Evolutionary conservation across 495 filamentous ascomycete genomes (phyloP).

Genomic region (Neurospora sp.): DNA sequence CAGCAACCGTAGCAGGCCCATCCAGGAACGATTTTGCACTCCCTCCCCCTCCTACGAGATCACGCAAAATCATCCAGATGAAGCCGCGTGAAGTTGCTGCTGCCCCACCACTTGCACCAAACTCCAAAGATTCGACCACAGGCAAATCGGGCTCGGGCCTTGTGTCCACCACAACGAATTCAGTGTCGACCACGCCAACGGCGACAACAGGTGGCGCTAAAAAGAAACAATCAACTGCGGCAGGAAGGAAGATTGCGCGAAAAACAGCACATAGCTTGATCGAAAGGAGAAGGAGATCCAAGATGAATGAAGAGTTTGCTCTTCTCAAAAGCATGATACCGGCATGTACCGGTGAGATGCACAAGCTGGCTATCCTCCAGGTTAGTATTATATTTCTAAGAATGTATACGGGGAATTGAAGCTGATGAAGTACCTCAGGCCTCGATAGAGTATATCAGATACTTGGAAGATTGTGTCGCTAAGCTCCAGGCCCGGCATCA

Average conservation of each 20-base stretch:
- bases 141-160: not conserved
- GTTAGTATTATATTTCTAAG: constrained; percentile 33
- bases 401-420: not conserved
- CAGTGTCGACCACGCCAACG: constrained; percentile 20
- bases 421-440: constrained; percentile 42
- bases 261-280: constrained; percentile 97
- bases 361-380: constrained; percentile 94
- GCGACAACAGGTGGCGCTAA: constrained; percentile 38
- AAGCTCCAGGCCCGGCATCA: constrained; percentile 60
- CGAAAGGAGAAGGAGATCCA: constrained; percentile 78
- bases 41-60: constrained; percentile 83
- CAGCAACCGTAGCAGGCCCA: constrained; percentile 37
- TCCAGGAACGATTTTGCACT: constrained; percentile 60
- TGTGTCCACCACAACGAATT: constrained; percentile 3
- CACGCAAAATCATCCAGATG: constrained; percentile 98
- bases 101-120: constrained; percentile 7
- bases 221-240: constrained; percentile 62
- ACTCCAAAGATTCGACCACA: constrained; percentile 2
- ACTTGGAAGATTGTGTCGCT: constrained; percentile 79
- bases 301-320: constrained; percentile 98
- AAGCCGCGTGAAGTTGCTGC: constrained; percentile 49
- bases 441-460: constrained; percentile 93
- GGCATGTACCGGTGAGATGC: constrained; percentile 89
- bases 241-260: constrained; percentile 82
- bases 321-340: constrained; percentile 94